Conservation (phyloP, 257 asterid genomes). For the Salvia hispanica region DNA sequence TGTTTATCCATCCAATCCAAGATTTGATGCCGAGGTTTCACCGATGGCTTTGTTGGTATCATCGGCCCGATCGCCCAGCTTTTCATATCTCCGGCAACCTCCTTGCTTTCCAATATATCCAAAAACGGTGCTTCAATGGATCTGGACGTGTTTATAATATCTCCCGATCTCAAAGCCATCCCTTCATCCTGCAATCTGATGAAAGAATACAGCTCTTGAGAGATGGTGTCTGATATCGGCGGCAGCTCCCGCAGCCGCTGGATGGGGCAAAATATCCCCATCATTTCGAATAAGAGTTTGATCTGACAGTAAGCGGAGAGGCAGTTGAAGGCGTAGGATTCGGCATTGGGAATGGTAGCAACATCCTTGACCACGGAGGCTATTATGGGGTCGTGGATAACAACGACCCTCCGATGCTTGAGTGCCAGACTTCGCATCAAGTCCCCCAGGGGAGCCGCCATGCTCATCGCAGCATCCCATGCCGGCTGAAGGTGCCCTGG, state of each 20-base stretch:
- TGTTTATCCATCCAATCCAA: conserved; percentile 50
- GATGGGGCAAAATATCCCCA: conserved; percentile 27
- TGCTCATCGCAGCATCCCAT: conserved; percentile 41
- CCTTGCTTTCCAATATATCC: conserved; percentile 34
- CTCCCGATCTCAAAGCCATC: conserved; percentile 29
- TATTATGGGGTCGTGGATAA: conserved; percentile 48
- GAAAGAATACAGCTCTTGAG: conserved; percentile 24
- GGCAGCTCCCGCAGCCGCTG: conserved; percentile 26
- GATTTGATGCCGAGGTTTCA: conserved; percentile 7
- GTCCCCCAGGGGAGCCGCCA: conserved; percentile 33
- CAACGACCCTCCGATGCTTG: conserved; percentile 23
- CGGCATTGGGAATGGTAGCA: conserved; percentile 37
- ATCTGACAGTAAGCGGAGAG: conserved; percentile 38
- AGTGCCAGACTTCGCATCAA: conserved; percentile 22
- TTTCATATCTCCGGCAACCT: conserved; percentile 13
- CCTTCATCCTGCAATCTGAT: conserved; percentile 23
- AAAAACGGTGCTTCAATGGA: conserved; percentile 37
- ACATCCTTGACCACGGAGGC: conserved; percentile 39
- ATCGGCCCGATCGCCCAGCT: conserved; percentile 53
- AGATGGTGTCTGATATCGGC: not conserved
- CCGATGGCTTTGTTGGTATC: conserved; percentile 14
- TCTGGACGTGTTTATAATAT: conserved; percentile 41
- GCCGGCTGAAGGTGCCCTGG: conserved; percentile 50
- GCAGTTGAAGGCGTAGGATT: conserved; percentile 43
- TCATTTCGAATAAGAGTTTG: conserved; percentile 17